Conservation (phyloP, 768 basidiomycete genomes). For the Podaxis sp. region DNA sequence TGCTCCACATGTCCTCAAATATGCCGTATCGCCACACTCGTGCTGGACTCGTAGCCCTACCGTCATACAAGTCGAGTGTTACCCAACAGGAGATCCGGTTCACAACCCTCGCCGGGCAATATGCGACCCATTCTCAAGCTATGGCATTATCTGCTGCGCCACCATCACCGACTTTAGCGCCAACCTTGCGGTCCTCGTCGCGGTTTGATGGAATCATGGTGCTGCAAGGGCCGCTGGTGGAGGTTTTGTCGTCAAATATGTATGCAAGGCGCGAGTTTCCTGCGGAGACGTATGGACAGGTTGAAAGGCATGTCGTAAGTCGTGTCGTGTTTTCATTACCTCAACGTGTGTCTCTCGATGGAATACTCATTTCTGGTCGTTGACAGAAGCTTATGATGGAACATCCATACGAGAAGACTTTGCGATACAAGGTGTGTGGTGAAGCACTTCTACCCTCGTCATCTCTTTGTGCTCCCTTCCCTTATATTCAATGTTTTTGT, state of each 20-base stretch:
- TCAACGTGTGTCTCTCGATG: background rate
- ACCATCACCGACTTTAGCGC: background rate
- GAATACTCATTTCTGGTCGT: background rate
- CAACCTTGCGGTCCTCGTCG: too few species aligned
- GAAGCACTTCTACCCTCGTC: too few species aligned
- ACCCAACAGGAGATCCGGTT: slow-evolving; percentile 1
- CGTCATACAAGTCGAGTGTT: background rate
- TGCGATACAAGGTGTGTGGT: background rate
- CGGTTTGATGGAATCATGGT: background rate
- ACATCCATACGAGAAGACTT: background rate
- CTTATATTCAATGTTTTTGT: background rate
- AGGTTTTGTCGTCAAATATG: background rate
- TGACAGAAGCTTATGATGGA: background rate
- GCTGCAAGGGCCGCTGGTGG: background rate
- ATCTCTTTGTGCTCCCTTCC: background rate
- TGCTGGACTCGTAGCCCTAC: background rate
- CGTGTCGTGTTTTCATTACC: background rate
- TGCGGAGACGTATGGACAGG: background rate
- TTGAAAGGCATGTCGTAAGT: slow-evolving; percentile 3
- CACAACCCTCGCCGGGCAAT: background rate
- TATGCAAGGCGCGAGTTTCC: background rate
- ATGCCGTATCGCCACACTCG: background rate
- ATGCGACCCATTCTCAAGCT: background rate
- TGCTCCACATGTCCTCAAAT: background rate
- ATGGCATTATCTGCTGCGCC: background rate